Percentiles rank a stretch among this genome's conserved stretches.
These are phyloP conservation scores for Solanum sparsipilum DNA, from an alignment of 257 asterid genomes.

Conservation along the genomic window DNA sequence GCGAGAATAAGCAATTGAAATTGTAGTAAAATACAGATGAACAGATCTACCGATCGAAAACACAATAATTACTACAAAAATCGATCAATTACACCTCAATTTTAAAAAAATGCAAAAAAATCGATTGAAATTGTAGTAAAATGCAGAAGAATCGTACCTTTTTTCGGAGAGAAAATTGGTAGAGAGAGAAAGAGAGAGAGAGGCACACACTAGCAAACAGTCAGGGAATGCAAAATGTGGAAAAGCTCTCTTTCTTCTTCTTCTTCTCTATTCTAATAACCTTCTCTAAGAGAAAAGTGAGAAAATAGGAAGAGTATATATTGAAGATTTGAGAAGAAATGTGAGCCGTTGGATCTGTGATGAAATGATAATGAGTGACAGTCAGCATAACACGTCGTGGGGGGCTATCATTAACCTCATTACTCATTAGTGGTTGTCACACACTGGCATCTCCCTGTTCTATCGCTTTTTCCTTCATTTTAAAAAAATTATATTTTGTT, in stretches of 20 bases:
- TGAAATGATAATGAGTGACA: background rate
- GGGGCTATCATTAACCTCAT: background rate
- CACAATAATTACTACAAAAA: background rate
- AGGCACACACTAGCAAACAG: background rate
- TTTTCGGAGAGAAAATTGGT: background rate
- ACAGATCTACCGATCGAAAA: background rate
- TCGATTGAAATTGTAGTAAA: background rate
- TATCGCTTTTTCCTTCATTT: constrained; percentile 9
- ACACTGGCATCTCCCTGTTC: constrained; percentile 6
- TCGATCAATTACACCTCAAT: background rate
- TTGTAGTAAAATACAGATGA: background rate
- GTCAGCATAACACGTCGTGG: background rate
- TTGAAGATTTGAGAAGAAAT: constrained; percentile 9
- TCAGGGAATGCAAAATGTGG: background rate
- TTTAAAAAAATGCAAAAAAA: background rate
- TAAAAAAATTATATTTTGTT: background rate
- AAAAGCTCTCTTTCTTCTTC: background rate
- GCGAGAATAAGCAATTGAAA: background rate
- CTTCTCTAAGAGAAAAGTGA: background rate
- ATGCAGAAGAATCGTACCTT: background rate
- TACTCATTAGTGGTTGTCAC: constrained; percentile 9
- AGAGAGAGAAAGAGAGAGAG: background rate
- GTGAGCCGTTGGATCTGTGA: constrained; percentile 9
- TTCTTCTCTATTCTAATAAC: background rate
- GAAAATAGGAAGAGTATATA: background rate